phyloP scores from a whole-genome alignment of 1,139 yeast genomes.

The Yamadazyma aaseri region DNA sequence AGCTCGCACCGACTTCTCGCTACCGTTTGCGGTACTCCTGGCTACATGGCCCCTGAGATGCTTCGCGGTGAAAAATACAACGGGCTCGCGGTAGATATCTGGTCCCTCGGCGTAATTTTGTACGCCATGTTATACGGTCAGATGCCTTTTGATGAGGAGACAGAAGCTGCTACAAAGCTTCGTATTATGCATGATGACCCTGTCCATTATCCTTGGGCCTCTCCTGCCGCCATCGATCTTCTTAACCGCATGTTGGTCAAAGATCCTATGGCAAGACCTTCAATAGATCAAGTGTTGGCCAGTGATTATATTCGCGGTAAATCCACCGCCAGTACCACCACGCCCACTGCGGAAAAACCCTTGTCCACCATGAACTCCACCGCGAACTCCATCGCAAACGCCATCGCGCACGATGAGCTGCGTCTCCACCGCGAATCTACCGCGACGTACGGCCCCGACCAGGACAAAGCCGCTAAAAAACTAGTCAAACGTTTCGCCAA shows the following conservation, averaged over 20 bases:
- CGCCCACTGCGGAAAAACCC: too few relatives aligned
- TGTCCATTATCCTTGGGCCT: slow-evolving; percentile 40
- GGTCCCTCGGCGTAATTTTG: slow-evolving; percentile 94
- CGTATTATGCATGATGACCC: slow-evolving; percentile 72
- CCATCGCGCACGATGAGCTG: too few relatives aligned
- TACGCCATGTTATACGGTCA: slow-evolving; percentile 83
- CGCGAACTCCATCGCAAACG: too few relatives aligned
- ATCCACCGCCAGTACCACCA: slow-evolving; percentile 32
- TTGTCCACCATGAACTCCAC: slow-evolving; percentile 15
- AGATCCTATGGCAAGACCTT: slow-evolving; percentile 65
- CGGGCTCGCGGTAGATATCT: slow-evolving; percentile 81
- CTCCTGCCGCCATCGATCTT: slow-evolving; percentile 49
- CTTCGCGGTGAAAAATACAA: slow-evolving; percentile 66
- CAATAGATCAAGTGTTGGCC: slow-evolving; percentile 54
- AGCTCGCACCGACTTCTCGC: slow-evolving; percentile 58
- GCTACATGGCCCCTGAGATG: slow-evolving; percentile 96
- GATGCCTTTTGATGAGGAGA: slow-evolving; percentile 91
- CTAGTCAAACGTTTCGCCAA: slow-evolving; percentile 19
- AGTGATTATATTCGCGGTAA: slow-evolving; percentile 55
- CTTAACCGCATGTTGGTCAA: slow-evolving; percentile 59
- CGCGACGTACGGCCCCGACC: slow-evolving; percentile 11
- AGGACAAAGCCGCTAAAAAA: neutral
- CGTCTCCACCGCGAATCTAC: too few relatives aligned
- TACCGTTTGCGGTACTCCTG: slow-evolving; percentile 92
- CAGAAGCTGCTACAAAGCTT: slow-evolving; percentile 58